A percentile compares a stretch with the other conserved stretches of the same genome.
Conservation (phyloP, 805 yeast genomes). For the Myxozyma neglecta region DNA sequence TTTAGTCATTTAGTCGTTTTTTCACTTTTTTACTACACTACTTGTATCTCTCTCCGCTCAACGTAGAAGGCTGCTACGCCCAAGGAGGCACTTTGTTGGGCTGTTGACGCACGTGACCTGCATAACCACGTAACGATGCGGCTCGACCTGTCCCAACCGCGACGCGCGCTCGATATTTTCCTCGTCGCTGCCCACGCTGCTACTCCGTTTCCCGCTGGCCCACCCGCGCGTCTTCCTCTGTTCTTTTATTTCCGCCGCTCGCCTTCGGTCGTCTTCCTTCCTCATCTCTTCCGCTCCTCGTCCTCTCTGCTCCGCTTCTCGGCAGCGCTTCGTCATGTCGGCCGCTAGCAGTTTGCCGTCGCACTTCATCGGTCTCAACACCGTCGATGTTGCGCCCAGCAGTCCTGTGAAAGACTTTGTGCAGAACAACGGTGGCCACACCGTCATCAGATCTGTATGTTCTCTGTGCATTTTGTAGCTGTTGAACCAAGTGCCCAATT, state of each 20-base stretch:
- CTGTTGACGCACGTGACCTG: not conserved
- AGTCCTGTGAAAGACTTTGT: constrained; percentile 78
- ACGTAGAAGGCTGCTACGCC: not conserved
- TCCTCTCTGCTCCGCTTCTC: not conserved
- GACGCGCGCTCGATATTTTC: constrained; percentile 3
- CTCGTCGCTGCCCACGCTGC: not conserved
- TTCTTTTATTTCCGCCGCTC: not conserved
- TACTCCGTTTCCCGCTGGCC: not conserved
- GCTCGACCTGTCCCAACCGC: constrained; percentile 7
- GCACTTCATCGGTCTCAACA: constrained; percentile 80
- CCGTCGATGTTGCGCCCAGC: constrained; percentile 73
- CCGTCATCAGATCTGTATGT: constrained; percentile 70
- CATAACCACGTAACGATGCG: not conserved
- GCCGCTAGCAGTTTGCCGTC: constrained; percentile 42
- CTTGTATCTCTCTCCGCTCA: not conserved
- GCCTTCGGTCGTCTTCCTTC: constrained; percentile 4
- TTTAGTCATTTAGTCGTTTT: no score
- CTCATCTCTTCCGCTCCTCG: not conserved
- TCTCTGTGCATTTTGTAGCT: not conserved
- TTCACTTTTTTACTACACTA: not conserved
- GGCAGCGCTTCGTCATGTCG: constrained; percentile 11
- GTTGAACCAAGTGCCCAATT: not conserved
- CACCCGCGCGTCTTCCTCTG: constrained; percentile 1
- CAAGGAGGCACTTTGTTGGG: constrained; percentile 5
- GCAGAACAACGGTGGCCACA: constrained; percentile 84